Base-by-base conservation (phyloP, 2,329 filamentous ascomycete species). In the Ophiostoma novo-ulmi region DNA sequence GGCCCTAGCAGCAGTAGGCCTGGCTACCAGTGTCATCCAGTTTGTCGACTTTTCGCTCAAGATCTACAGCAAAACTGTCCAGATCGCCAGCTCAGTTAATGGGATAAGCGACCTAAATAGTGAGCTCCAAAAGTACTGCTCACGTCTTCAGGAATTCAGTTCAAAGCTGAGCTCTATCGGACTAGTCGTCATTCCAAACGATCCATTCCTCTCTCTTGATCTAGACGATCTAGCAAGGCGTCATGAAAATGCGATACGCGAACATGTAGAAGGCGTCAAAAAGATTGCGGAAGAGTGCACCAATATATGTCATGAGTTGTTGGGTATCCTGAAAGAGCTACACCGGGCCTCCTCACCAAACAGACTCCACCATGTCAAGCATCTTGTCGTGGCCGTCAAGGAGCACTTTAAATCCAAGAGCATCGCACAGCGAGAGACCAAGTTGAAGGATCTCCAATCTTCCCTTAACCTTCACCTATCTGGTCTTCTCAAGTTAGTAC, bases 41-140 rank as follows among this genome's bases (percentile, higher is more conserved):
- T 65, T 65, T 39, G 63, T 65, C n/a, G 63, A 65, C 63, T 65
- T 65, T 17, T 38, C 17, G 3, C 36, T 38, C 35, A 65, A 65
- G 14, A 38, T 65, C 35, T 39, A n/a, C 35, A 14, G 36, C 31
- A 38, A 38, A 38, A 38, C 63, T 5, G 8, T 38, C 20, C 17
- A 65, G 7, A 38, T 65, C 35, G 31, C 17, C 35, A 4, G n/a
- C 1, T 65, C 63, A 10, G 63, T 8, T 13, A 6, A 26, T 8
- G 63, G 63, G 13, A 38, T 1, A 39, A 38, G 14, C 20, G 0
- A 38, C 3, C 35, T 65, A 5, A 65, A 38, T n/a, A 7, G 3
- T n/a, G 35, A 65, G 17, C 35, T 65, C 5, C 3, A 65, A n/a
- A 6, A 20, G 1, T 61, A 1, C 26, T 61, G 55, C 26, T 22